Evolutionary conservation across 2,329 filamentous ascomycete species (phyloP), one percentile per base, ranked within the genome.

Genomic region (Diplodia mutila): DNA sequence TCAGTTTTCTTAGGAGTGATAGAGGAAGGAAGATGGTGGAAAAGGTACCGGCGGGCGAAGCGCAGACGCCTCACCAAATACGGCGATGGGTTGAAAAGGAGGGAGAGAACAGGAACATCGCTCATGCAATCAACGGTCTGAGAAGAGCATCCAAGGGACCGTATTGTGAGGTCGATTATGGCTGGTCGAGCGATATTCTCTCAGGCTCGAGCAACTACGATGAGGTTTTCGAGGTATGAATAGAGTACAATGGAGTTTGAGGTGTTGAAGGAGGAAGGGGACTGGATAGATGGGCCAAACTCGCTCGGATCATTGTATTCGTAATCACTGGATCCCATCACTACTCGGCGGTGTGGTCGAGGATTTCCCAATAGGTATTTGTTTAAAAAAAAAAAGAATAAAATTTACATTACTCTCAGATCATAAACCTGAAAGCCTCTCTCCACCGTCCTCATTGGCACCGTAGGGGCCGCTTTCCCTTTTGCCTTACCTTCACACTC

Each of bases 71-170:
- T 1, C 34, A 69, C 27, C 71, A 69, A 2, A 74, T 76, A 1
- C 65, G 69, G 48, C 70, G 75, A 25, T 82, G 80, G 80, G 66
- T 82, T 23, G 75, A 79, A 29, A 70, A 74, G 34, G 81, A 83
- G 71, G 76, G 78, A 63, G 71, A 72, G 18, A 72, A 75, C 3
- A 72, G 78, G 51, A 69, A 67, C 25, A 75, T 81, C 0, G 78
- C 69, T 6, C 49, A 67, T 23, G 71, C 72, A 34, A 76, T 83
- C 39, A 75, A 78, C 42, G 68, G 29, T n/a, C 51, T 74, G 18
- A 70, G 74, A 23, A 74, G 70, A 42, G 54, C 46, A 25, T 71
- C 67, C 2, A 71, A 70, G 39, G 75, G 76, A 0, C 48, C n/a
- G n/a, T 80, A 74, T 72, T 78, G 75, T 69, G 67, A 64, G 4